Evolutionary conservation across 306 rosid genomes (phyloP), one percentile per base, ranked within the genome.

Genomic region (Alnus glutinosa): DNA sequence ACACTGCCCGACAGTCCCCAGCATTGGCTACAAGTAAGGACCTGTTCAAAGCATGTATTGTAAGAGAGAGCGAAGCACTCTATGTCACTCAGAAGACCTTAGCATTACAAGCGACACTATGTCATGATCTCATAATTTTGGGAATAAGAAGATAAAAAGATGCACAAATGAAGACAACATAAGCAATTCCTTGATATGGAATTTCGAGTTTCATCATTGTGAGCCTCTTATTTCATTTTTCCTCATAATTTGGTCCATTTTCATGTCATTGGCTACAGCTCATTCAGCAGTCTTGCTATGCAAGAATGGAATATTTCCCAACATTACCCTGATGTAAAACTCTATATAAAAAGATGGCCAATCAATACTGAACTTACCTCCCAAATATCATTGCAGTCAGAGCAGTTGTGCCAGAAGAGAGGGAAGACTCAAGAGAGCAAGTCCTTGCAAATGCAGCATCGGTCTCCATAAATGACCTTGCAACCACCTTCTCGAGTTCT

Each of bases 11-110:
- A 71, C 99, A 96, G 79, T 96, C 99, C 42, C 99, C 99, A 0
- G 96, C 99, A 78, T 96, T 96, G 70, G 99, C 99, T 57, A 96
- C 98, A 2, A 96, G 94, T 79, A 96, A 87, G 69, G 99, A 91
- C 83, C 98, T 95, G 85, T 61, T 39, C 69, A 81, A 76, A 58
- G 79, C 34, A 71, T 61, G 36, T 3, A 52, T 13, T 42, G 66
- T 69, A 12, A 57, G 71, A 55, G 55, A 28, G 47, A 63, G 48
- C 3, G 5, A 11, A 39, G 15, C 49, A 4, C 9, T 42, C 49
- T 54, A 34, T 55, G 59, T 13, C 44, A 71, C 63, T 55, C 61
- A 34, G 37, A 69, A 59, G 9, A 14, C 47, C 59, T 57, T 15
- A 32, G 76, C 32, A 71, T 44, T 36, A 39, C 16, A 57, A 52